A percentile compares a stretch with the other conserved stretches of the same genome.
Conservation (phyloP, 306 rosid genomes). For the Castanea sativa region DNA sequence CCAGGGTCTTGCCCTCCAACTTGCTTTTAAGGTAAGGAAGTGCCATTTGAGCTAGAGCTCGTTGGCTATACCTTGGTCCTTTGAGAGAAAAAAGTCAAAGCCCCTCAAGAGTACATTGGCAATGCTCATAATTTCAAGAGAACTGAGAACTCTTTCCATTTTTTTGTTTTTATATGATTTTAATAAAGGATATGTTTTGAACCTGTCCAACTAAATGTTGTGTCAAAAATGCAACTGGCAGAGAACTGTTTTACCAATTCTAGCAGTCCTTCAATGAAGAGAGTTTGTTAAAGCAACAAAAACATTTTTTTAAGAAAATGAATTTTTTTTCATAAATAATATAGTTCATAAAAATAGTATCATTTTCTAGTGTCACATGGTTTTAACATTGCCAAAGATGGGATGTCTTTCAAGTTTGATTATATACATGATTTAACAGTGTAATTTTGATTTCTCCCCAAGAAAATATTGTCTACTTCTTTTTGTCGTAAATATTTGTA, state of each 20-base stretch:
- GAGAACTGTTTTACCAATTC: not conserved
- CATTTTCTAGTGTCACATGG: not conserved
- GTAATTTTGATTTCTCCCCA: constrained; percentile 4
- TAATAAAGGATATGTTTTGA: not conserved
- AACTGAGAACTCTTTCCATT: not conserved
- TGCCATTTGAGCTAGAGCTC: no score
- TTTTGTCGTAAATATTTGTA: not conserved
- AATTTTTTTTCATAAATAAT: not conserved
- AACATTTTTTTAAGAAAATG: not conserved
- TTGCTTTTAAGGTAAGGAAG: no score
- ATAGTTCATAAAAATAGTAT: not conserved
- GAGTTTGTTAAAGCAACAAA: not conserved
- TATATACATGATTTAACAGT: not conserved
- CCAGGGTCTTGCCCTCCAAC: no score
- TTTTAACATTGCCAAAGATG: not conserved
- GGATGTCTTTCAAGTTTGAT: not conserved
- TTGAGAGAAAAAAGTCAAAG: not conserved
- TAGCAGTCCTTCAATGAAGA: not conserved
- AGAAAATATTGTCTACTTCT: constrained; percentile 1
- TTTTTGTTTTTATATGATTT: not conserved
- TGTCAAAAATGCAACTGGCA: not conserved
- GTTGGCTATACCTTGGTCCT: not conserved
- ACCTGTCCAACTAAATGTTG: not conserved
- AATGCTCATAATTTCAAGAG: not conserved
- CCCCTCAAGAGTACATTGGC: not conserved